Evolutionary conservation across 495 filamentous ascomycete species (phyloP), one percentile per base, ranked within the genome.

Genomic region (Aspergillus diversus): DNA sequence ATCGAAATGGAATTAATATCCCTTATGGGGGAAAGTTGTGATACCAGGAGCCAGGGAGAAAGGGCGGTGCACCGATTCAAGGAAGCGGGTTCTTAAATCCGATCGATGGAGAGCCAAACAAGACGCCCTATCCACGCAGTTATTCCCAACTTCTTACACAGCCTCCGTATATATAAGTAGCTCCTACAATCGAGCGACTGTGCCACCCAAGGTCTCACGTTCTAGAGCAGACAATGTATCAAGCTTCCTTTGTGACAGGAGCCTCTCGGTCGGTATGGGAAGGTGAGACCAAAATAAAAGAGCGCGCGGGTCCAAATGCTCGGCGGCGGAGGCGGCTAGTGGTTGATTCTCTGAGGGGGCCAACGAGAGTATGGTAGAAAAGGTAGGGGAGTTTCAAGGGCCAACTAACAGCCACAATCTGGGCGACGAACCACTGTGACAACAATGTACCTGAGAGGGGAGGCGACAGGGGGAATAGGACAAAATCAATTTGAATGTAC

Each of bases 271-370:
- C 59, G 57, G 13, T 13, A 48, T 17, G 53, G 34, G 12, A 48
- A 33, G 52, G 39, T 46, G 55, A 65, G 46, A 49, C 54, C 52
- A 58, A 27, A 63, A 39, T 52, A 21, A 57, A 60, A 62, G 52
- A 60, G 59, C 50, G 62, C 55, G 61, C 62, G 54, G 39, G 5
- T 52, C 16, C 32, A 35, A 32, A 47, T 51, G 57, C 32, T 63
- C 54, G 57, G 55, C 57, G 50, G 32, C 13, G 53, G 58, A 51
- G 58, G 61, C 61, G 63, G 63, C 63, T 62, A 66, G 60, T 47
- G 51, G 59, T 42, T 15, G 51, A 35, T 33, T 48, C 35, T 61
- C 31, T 61, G 27, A n/a, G 47, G 27, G 33, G 52, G 56, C 15
- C 12, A 47, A 60, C 53, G 57, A 46, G 39, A 31, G 33, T 16